Conservation (phyloP, 805 yeast genomes). For the Ascoidea asiatica region DNA sequence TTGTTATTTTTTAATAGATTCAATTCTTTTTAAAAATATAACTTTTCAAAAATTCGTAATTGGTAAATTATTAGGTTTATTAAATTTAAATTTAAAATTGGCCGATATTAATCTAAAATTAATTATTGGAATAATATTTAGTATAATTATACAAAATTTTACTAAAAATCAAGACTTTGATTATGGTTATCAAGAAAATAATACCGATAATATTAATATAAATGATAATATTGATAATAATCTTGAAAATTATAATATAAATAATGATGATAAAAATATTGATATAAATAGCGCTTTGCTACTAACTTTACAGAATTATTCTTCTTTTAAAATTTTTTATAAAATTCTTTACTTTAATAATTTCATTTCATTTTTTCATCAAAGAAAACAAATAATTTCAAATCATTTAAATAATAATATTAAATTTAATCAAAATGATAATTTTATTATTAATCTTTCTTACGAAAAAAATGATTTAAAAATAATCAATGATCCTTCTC, state of each 20-base stretch:
- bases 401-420: background rate
- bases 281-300: background rate
- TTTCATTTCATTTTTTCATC: slow-evolving; percentile 2
- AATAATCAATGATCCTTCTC: background rate
- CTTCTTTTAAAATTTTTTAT: slow-evolving; percentile 9
- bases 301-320: background rate
- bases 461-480: background rate
- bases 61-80: slow-evolving; percentile 7
- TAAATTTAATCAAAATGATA: too few species aligned
- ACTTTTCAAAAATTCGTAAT: slow-evolving; percentile 5
- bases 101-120: slow-evolving; percentile 9
- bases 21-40: slow-evolving; percentile 3
- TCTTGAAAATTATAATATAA: background rate
- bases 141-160: slow-evolving; percentile 3
- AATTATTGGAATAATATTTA: slow-evolving; percentile 9
- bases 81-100: slow-evolving; percentile 8
- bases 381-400: slow-evolving; percentile 1
- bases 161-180: too few species aligned
- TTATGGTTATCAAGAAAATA: too few species aligned
- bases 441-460: background rate
- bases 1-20: slow-evolving; percentile 3
- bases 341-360: slow-evolving; percentile 10
- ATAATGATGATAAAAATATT: slow-evolving; percentile 3
- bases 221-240: background rate
- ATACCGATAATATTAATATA: background rate